These are phyloP conservation scores for Solanum piurae DNA, from an alignment of 257 asterid genomes.

Conservation along the genomic window DNA sequence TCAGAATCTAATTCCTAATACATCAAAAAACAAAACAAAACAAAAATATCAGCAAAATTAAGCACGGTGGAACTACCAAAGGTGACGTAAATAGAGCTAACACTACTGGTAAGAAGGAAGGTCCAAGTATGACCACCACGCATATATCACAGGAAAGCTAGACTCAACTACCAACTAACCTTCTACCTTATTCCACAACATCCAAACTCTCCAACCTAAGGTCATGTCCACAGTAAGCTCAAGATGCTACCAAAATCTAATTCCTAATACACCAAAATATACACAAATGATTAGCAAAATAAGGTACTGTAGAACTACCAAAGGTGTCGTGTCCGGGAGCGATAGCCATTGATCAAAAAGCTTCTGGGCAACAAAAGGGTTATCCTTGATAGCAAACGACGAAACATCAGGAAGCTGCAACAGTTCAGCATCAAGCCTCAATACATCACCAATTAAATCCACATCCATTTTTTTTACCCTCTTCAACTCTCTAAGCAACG, in stretches of 20 bases:
- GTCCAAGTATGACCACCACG: neutral
- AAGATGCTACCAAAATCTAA: neutral
- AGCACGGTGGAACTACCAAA: neutral
- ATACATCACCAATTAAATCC: slow-evolving; percentile 71
- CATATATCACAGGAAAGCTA: neutral
- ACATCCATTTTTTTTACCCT: slow-evolving; percentile 38
- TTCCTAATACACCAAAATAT: neutral
- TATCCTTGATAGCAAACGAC: slow-evolving; percentile 63
- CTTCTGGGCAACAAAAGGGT: slow-evolving; percentile 62
- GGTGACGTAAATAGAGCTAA: neutral
- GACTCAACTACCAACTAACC: neutral
- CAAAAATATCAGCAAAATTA: neutral
- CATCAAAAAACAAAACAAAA: neutral
- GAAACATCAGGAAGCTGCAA: slow-evolving; percentile 89
- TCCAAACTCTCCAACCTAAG: neutral
- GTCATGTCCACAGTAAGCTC: neutral
- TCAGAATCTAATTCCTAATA: neutral
- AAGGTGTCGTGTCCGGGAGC: slow-evolving; percentile 54
- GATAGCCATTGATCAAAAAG: slow-evolving; percentile 96
- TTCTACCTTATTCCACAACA: neutral
- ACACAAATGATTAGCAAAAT: neutral
- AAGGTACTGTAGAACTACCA: slow-evolving; percentile 35
- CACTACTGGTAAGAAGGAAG: neutral
- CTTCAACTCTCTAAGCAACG: neutral
- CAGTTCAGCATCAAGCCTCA: slow-evolving; percentile 67